Percentiles rank a stretch among this genome's conserved stretches.
Evolutionary conservation across 495 filamentous ascomycete genomes (phyloP).

Genomic region (Chlorociboria aeruginascens): DNA sequence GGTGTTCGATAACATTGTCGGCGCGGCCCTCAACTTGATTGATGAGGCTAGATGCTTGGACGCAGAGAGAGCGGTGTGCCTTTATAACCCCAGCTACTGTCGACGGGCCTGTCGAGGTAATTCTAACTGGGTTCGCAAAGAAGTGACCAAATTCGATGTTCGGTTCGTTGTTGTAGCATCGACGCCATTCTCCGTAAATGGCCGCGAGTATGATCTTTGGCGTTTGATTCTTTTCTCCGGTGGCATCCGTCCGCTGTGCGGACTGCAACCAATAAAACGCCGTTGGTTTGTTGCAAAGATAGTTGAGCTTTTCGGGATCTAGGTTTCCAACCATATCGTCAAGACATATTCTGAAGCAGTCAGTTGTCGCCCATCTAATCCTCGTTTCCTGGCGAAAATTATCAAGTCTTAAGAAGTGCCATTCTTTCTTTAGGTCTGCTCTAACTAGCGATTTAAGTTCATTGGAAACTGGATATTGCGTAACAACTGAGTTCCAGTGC

Average conservation of each 20-base stretch:
- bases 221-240: background rate
- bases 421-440: slow-evolving; percentile 1
- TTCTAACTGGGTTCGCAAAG: slow-evolving; percentile 2
- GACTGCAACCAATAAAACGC: slow-evolving; percentile 1
- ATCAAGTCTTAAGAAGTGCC: slow-evolving; percentile 1
- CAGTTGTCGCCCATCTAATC: slow-evolving; percentile 1
- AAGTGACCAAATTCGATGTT: slow-evolving; percentile 5
- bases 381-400: slow-evolving; percentile 1
- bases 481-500: slow-evolving; percentile 1
- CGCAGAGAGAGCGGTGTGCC: background rate
- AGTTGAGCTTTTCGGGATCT: background rate
- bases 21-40: background rate
- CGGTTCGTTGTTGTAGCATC: slow-evolving; percentile 1
- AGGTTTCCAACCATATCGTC: background rate
- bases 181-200: slow-evolving; percentile 1
- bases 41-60: background rate
- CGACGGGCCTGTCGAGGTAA: slow-evolving; percentile 1
- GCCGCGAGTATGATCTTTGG: background rate
- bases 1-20: slow-evolving; percentile 1
- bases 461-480: slow-evolving; percentile 1
- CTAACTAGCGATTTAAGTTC: slow-evolving; percentile 2
- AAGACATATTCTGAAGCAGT: background rate
- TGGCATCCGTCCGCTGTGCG: background rate
- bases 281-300: slow-evolving; percentile 4
- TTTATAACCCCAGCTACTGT: slow-evolving; percentile 1